These are phyloP conservation scores for Pseudopyrenochaeta lycopersici DNA, from an alignment of 2,329 filamentous ascomycete species.

Conservation along the genomic window DNA sequence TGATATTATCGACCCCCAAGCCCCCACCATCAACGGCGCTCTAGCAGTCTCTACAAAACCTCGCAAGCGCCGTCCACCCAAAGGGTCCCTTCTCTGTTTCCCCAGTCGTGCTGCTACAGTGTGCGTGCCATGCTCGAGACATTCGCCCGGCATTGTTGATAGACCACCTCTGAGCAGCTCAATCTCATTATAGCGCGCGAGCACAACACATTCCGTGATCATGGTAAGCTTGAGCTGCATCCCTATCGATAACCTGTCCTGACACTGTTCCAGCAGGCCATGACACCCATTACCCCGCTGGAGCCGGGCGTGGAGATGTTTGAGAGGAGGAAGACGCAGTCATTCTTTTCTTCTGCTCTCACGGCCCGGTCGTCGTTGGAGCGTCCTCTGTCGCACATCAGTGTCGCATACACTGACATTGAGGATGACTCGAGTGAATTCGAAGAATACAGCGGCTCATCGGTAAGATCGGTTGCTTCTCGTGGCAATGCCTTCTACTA, in stretches of 20 bases:
- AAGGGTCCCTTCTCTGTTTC: constrained; percentile 50
- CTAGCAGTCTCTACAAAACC: constrained; percentile 53
- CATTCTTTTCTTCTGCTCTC: constrained; percentile 65
- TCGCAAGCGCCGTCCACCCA: constrained; percentile 53
- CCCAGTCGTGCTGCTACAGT: constrained; percentile 39
- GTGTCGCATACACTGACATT: constrained; percentile 80
- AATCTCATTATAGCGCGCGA: constrained; percentile 23
- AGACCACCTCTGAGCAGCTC: constrained; percentile 27
- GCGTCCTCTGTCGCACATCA: constrained; percentile 74
- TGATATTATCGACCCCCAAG: constrained; percentile 43
- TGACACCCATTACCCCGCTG: constrained; percentile 56
- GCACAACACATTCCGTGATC: constrained; percentile 36
- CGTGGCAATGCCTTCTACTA: constrained; percentile 19
- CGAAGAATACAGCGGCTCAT: constrained; percentile 65
- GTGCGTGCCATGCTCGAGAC: constrained; percentile 43
- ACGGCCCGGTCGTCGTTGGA: constrained; percentile 52
- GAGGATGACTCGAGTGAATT: constrained; percentile 65
- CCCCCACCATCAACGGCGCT: constrained; percentile 43
- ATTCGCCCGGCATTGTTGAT: constrained; percentile 29
- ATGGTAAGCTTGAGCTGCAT: constrained; percentile 42
- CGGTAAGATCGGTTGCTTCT: constrained; percentile 62
- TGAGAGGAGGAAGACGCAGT: constrained; percentile 58
- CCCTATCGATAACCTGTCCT: constrained; percentile 25
- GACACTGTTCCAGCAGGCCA: constrained; percentile 50
- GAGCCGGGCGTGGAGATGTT: constrained; percentile 59